Base-by-base conservation (phyloP, 192 early-diverging fungal genomes). In the Linderina pennispora region DNA sequence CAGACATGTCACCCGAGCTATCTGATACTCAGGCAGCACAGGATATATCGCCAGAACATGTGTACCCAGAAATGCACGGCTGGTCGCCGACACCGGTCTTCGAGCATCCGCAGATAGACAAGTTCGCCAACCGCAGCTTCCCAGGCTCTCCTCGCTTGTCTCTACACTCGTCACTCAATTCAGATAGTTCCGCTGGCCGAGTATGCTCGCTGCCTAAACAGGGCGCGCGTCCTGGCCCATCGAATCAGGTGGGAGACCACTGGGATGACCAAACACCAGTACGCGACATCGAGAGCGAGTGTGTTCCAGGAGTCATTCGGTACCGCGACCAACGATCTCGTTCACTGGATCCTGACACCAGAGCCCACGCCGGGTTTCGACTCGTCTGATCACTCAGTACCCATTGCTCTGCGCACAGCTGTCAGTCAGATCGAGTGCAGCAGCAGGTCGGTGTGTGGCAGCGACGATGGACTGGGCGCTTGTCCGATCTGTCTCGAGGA, bases 401-500 rank as follows among this genome's bases (percentile, higher is more conserved):
- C 40, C 53, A 17, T 35, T 36, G 13, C 22, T 44, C 15, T 46
- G 54, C 6, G 55, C 23, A 50, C 33, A 23, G 18, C 15, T 18
- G 41, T 17, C 43, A 44, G 15, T 65, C 68, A 15, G 62, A 72
- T 37, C 68, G 68, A 63, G 1, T 64, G 64, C 28, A 36, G 40
- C 15, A 56, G 50, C 20, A 35, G 46, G 9, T 32, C 40, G 17
- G 45, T 62, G 10, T 45, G 40, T 13, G 62, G 53, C 13, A 44
- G 45, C 22, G 45, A 48, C 4, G 22, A 36, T 2, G 68, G 62
- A 1, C 43, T 66, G 11, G 70, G 70, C n/a, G 47, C 70, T 9
- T 88, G 86, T 33, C 77, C 81, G 6, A 76, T 88, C 36, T 88
- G 86, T 45, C 54, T 87, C 31, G 78, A 76, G 51, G 81, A 83